Evolutionary conservation across 129 eudicot species (phyloP), one percentile per base, ranked within the genome.

Genomic region (Ambrosia artemisiifolia): DNA sequence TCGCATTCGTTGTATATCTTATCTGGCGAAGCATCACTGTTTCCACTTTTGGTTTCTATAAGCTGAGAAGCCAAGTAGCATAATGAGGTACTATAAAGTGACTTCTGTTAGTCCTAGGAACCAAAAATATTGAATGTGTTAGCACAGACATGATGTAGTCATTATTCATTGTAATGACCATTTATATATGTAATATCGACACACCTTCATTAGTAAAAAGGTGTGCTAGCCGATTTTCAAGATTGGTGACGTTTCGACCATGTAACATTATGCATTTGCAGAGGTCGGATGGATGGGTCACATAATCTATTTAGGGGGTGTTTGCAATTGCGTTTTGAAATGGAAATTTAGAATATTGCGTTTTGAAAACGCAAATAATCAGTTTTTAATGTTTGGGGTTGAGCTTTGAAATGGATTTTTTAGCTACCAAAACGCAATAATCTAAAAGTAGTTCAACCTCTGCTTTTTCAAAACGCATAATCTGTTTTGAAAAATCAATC

Each of bases 231-330:
- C 36, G 60, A 32, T 32, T 60, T 28, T 60, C 16, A 60, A 30
- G 18, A 12, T 28, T 5, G 33, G 24, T 14, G 43, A 28, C 18
- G 16, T 28, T 42, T 43, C 2, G 44, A 57, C 56, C 12, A n/a
- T 72, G 76, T 59, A 59, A 7, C 11, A 16, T 72, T 72, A 24
- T 59, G 67, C 59, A 59, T 43, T 48, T 59, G 67, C 33, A 59
- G 67, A 43, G 59, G 67, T 59, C 9, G 76, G 68, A 72, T 59
- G 63, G 12, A 43, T 44, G 56, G 6, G n/a, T n/a, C n/a, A n/a
- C n/a, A n/a, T n/a, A n/a, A n/a, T n/a, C n/a, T n/a, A n/a, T n/a
- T n/a, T n/a, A n/a, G n/a, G n/a, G n/a, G n/a, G n/a, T n/a, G n/a
- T n/a, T n/a, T n/a, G n/a, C n/a, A n/a, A n/a, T n/a, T n/a, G n/a